Evolutionary conservation across 1,284 basidiomycete species (phyloP), one percentile per base, ranked within the genome.

Genomic region (Lentinula novae-zelandiae): DNA sequence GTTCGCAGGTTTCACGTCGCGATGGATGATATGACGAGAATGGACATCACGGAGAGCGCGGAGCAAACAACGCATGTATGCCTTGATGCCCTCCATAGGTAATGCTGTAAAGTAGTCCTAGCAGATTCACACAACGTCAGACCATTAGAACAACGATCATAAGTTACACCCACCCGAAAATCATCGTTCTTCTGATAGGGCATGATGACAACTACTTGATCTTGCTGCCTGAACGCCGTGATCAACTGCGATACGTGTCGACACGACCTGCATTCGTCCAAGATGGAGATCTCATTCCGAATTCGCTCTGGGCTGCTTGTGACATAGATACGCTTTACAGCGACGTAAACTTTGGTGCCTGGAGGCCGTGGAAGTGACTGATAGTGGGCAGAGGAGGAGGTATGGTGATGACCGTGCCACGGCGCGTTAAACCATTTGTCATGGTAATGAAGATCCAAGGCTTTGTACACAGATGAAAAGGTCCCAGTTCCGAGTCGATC

Each of bases 381-480:
- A 69, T 85, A 83, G 68, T 83, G 73, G 22, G 85, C 84, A 20
- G 84, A 85, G 20, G 84, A 87, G 10, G 75, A 70, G 2, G 77
- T 75, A n/a, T 79, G 82, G 67, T 89, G 87, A 50, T 76, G 71
- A 2, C 87, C 86, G 46, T 85, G 82, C 96, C 96, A 98, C 17
- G 84, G 79, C 8, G 76, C 69, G 72, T 98, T 98, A 74, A 95
- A 82, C 83, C 89, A 96, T 61, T 86, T 87, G 20, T 80, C 73
- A 68, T 92, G 84, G 70, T 90, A 86, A 61, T 84, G 77, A 40
- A 90, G 70, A 74, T 99, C 96, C 66, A 96, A 76, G 0, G 96
- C 96, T 70, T 99, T 98, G 82, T 98, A 99, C 9, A 99, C 96
- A 8, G 95, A 96, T 0, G 96, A 98, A 75, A 99, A 99, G 1